A percentile compares a stretch with the other conserved stretches of the same genome.
These are phyloP conservation scores for Fusarium solani-melongenae DNA, from an alignment of 2,329 filamentous ascomycete genomes.

Conservation along the genomic window DNA sequence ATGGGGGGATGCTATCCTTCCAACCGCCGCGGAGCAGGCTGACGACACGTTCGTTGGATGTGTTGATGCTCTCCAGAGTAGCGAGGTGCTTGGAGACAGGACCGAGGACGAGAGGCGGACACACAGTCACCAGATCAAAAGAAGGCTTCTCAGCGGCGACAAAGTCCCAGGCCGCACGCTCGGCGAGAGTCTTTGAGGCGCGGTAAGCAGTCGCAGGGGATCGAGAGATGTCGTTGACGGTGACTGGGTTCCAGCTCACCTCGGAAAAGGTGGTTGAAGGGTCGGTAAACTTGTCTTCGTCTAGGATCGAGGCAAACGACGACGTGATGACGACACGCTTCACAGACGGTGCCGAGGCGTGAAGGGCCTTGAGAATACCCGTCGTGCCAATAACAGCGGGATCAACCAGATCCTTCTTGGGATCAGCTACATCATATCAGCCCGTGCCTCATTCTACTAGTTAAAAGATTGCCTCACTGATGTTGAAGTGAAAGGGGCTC, in stretches of 20 bases:
- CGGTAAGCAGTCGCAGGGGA: constrained; percentile 60
- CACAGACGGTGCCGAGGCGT: constrained; percentile 66
- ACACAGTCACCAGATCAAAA: constrained; percentile 65
- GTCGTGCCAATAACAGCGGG: constrained; percentile 71
- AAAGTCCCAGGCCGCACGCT: constrained; percentile 66
- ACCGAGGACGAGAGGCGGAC: constrained; percentile 66
- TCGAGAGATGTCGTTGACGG: constrained; percentile 55
- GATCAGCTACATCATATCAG: constrained; percentile 50
- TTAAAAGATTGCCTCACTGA: constrained; percentile 46
- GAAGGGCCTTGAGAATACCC: constrained; percentile 77
- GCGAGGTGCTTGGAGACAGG: constrained; percentile 62
- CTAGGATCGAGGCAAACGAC: constrained; percentile 65
- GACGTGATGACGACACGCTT: constrained; percentile 76
- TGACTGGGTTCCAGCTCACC: constrained; percentile 65
- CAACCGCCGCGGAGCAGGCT: constrained; percentile 62
- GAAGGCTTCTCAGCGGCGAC: constrained; percentile 54
- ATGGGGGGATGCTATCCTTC: constrained; percentile 56
- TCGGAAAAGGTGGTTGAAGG: constrained; percentile 57
- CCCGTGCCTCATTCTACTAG: neutral
- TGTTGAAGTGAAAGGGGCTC: constrained; percentile 68
- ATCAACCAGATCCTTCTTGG: constrained; percentile 65
- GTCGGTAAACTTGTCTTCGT: constrained; percentile 51
- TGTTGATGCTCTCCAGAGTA: constrained; percentile 61
- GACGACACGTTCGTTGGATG: constrained; percentile 64
- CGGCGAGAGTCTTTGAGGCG: constrained; percentile 65